Evolutionary conservation across 1,139 yeast genomes (phyloP).

Genomic region (Geotrichum fermentans): DNA sequence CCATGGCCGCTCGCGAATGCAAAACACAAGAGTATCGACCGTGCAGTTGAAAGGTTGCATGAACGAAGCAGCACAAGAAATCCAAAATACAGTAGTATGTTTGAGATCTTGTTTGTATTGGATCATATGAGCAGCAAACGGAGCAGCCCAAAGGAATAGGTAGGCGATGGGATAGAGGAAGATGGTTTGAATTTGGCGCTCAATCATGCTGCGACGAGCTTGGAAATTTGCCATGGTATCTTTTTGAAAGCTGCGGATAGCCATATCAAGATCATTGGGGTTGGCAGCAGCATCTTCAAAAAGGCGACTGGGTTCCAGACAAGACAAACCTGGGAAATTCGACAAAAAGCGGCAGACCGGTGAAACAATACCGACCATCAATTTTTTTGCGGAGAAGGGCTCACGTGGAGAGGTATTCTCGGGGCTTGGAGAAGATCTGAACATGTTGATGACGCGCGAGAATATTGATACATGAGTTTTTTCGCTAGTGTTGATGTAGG

Average conservation of each 20-base stretch:
- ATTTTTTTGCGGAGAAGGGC: neutral
- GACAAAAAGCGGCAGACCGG: constrained; percentile 20
- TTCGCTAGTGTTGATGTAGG: constrained; percentile 18
- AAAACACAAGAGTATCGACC: constrained; percentile 69
- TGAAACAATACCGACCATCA: neutral
- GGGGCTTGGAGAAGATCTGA: neutral
- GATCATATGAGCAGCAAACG: constrained; percentile 64
- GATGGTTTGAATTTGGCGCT: constrained; percentile 72
- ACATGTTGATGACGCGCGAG: neutral
- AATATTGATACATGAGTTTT: neutral
- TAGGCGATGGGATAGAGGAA: constrained; percentile 83
- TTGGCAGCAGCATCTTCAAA: neutral
- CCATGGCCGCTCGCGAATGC: constrained; percentile 79
- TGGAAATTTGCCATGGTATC: constrained; percentile 59
- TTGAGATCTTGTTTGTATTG: constrained; percentile 40
- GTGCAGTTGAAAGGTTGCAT: constrained; percentile 78
- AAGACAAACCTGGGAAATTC: constrained; percentile 32
- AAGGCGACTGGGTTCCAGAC: constrained; percentile 19
- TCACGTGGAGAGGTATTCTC: neutral
- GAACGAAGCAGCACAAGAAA: constrained; percentile 62
- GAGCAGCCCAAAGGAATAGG: constrained; percentile 76
- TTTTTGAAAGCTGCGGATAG: constrained; percentile 43
- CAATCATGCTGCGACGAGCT: constrained; percentile 57
- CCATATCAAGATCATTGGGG: constrained; percentile 10
- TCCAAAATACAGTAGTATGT: constrained; percentile 53